Base-by-base conservation (phyloP, 257 asterid species). In the Linaria vulgaris region DNA sequence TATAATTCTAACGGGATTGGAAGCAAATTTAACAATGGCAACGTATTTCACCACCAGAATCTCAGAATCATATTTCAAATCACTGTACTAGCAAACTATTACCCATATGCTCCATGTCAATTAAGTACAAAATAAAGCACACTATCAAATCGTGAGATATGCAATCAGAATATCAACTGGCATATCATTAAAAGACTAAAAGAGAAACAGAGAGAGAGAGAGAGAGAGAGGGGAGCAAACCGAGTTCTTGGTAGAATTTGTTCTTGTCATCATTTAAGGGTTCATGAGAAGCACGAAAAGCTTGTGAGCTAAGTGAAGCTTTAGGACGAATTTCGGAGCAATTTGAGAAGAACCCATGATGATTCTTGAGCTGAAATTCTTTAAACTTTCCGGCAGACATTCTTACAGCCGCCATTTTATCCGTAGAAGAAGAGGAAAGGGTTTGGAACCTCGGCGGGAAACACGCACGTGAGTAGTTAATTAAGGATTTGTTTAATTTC, bases 191-290 rank as follows among this genome's bases (percentile, higher is more conserved):
- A n/a, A n/a, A n/a, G n/a, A n/a, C n/a, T n/a, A n/a, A n/a, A n/a
- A n/a, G n/a, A n/a, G n/a, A n/a, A n/a, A n/a, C n/a, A n/a, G n/a
- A n/a, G n/a, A n/a, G n/a, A n/a, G n/a, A n/a, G n/a, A 15, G 58
- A 15, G 25, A n/a, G 11, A 17, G 56, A 46, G 48, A 15, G 63
- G 59, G 23, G 49, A 66, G 69, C 75, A 62, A 69, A 86, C 94
- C 94, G 39, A 81, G 79, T 69, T 89, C 78, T 73, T 84, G 82
- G 82, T 74, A 84, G 78, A 80, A 86, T 67, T 78, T 80, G 74
- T 75, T 79, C 76, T 83, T 82, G 80, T 58, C 63, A 55, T 73
- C 82, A 34, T 73, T 78, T 9, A 31, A 62, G 16, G 81, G 73
- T 51, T 80, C 77, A 54, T 59, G 90, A 74, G 87, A 79, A 78